Evolutionary conservation across 805 yeast genomes (phyloP), one percentile per base, ranked within the genome.

Genomic region (Pichia eremophila): DNA sequence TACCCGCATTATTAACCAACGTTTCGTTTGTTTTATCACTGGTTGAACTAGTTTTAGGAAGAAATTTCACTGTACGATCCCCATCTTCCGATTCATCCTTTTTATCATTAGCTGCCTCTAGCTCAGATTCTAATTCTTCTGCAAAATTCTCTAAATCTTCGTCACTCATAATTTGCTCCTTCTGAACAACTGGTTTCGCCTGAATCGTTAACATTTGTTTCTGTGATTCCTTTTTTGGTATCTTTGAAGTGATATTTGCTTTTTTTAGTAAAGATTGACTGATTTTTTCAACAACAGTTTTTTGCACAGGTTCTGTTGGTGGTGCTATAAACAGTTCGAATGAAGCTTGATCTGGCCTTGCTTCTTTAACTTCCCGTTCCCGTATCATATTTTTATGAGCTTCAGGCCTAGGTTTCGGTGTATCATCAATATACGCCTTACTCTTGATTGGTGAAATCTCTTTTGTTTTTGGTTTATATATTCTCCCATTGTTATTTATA

Each of bases 71-170:
- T 18, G 35, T 42, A 15, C 22, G 34, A n/a, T 18, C 38, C 2
- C 28, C 28, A 8, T 38, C 41, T n/a, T 29, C 36, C 8, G 5
- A 34, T 34, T 34, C 17, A 7, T 34, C 36, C 1, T 15, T 14
- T 7, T 10, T 34, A 34, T 34, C 5, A 8, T 35, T 39, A 46
- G 22, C 49, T 38, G 44, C 36, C 37, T 49, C 56, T 43, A 54
- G 40, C 40, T 56, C 62, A 25, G 54, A 54, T 41, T 57, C 62
- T 18, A 61, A 41, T 45, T 59, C 63, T 39, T 53, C 57, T 1
- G 57, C 57, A 40, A 60, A 47, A 27, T 50, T 48, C 2, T 55
- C 59, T 7, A 60, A 32, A 36, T 60, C 63, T 10, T 57, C 56
- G 32, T 58, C 62, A 32, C 55, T 51, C 27, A 53, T 19, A 1